phyloP scores from a whole-genome alignment of 768 basidiomycete species.

The Pleurotus giganteus region DNA sequence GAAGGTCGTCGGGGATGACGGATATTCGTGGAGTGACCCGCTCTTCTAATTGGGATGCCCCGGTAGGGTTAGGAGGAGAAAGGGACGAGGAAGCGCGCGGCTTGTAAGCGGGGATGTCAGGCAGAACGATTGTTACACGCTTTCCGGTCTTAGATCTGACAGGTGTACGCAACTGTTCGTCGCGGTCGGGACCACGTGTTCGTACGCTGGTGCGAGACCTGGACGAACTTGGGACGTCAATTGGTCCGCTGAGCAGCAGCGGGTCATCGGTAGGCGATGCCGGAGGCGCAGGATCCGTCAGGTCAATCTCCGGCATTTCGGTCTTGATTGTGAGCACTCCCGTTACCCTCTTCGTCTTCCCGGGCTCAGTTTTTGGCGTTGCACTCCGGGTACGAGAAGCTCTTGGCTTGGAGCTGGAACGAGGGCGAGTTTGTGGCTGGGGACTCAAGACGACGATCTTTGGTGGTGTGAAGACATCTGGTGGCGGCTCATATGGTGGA shows the following conservation, averaged over 20 bases:
- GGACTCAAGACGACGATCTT: slow-evolving; percentile 54
- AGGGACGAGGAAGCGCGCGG: background rate
- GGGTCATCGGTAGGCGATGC: slow-evolving; percentile 79
- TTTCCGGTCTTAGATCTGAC: background rate
- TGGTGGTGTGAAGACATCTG: slow-evolving; percentile 70
- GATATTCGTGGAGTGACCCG: background rate
- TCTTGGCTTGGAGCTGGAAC: slow-evolving; percentile 12
- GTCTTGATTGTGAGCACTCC: slow-evolving; percentile 43
- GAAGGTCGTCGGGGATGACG: slow-evolving; percentile 2
- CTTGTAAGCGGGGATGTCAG: background rate
- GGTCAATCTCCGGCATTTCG: slow-evolving; percentile 64
- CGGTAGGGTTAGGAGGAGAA: background rate
- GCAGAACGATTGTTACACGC: background rate
- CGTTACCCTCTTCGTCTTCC: slow-evolving; percentile 14
- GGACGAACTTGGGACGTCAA: slow-evolving; percentile 12
- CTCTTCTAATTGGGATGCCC: background rate
- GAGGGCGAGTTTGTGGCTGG: slow-evolving; percentile 33
- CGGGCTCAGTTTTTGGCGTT: slow-evolving; percentile 17
- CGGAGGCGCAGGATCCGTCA: slow-evolving; percentile 59
- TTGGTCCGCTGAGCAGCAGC: slow-evolving; percentile 52
- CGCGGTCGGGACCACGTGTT: background rate
- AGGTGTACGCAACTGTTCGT: background rate
- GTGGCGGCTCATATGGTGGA: slow-evolving; percentile 63
- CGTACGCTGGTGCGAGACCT: background rate
- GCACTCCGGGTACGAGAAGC: slow-evolving; percentile 13